Percentiles rank a stretch among this genome's conserved stretches.
phyloP scores from a whole-genome alignment of 805 yeast species.

The Candida nonsorbophila region DNA sequence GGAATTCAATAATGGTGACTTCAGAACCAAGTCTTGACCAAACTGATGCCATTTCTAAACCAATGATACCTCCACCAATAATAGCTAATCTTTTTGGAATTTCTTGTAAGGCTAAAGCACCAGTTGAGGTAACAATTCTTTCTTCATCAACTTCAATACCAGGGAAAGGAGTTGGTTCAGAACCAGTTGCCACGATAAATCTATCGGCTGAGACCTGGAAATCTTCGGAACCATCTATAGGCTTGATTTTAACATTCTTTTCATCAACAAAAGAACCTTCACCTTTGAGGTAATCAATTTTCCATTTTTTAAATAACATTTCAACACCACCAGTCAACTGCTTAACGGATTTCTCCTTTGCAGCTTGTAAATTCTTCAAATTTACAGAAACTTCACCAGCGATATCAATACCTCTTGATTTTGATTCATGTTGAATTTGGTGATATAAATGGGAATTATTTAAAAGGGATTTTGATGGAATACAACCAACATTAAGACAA shows the following conservation, averaged over 20 bases:
- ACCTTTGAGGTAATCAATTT: constrained; percentile 93
- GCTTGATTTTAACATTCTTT: constrained; percentile 70
- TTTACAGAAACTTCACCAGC: constrained; percentile 67
- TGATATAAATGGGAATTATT: constrained; percentile 94
- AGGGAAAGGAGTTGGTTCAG: constrained; percentile 98
- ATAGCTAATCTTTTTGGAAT: constrained; percentile 88
- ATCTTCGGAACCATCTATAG: constrained; percentile 76
- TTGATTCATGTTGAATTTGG: constrained; percentile 79
- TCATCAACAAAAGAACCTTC: constrained; percentile 83
- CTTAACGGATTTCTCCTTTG: constrained; percentile 85
- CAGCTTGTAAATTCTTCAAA: constrained; percentile 75
- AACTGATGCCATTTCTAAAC: constrained; percentile 98
- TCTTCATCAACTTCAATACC: constrained; percentile 95
- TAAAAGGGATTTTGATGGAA: constrained; percentile 92
- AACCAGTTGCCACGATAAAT: constrained; percentile 95
- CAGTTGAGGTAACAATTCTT: constrained; percentile 94
- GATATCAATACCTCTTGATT: constrained; percentile 85
- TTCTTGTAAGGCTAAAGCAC: constrained; percentile 78
- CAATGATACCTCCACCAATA: constrained; percentile 99
- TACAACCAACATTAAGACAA: constrained; percentile 97
- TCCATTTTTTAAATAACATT: constrained; percentile 90
- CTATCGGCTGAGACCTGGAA: constrained; percentile 70
- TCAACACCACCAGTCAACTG: constrained; percentile 94
- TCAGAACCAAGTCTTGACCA: constrained; percentile 93
- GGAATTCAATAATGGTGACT: constrained; percentile 92